These are phyloP conservation scores for Aureobasidium mangrovei DNA, from an alignment of 2,329 filamentous ascomycete species.

Conservation along the genomic window DNA sequence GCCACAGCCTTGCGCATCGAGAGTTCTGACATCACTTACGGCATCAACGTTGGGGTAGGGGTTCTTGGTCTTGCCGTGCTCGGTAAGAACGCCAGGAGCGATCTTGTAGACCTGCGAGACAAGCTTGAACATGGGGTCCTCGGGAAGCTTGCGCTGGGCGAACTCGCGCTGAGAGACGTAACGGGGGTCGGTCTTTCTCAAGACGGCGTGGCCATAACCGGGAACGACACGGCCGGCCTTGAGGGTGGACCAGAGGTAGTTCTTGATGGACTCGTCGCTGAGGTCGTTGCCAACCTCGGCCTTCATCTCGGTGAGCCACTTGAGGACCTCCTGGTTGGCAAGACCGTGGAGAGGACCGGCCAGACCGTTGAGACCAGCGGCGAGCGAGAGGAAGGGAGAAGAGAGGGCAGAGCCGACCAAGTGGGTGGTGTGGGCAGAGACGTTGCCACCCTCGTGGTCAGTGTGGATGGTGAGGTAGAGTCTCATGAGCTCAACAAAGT, in stretches of 20 bases:
- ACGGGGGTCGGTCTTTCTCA: conserved; percentile 98
- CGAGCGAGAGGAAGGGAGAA: conserved; percentile 93
- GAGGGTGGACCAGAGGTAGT: conserved; percentile 97
- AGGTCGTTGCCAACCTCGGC: conserved; percentile 85
- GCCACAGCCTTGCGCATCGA: not conserved
- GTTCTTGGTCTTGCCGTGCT: conserved; percentile 99
- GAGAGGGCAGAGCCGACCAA: conserved; percentile 92
- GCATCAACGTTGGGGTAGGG: conserved; percentile 98
- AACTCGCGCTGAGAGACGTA: conserved; percentile 98
- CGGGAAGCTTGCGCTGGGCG: conserved; percentile 82
- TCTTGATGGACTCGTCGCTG: conserved; percentile 90
- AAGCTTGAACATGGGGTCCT: conserved; percentile 99
- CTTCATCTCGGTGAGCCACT: conserved; percentile 99
- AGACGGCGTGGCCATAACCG: conserved; percentile 96
- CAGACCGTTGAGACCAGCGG: conserved; percentile 95
- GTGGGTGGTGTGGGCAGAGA: conserved; percentile 97
- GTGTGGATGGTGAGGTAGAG: conserved; percentile 99
- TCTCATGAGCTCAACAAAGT: conserved; percentile 97
- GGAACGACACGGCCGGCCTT: conserved; percentile 94
- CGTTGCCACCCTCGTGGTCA: conserved; percentile 98
- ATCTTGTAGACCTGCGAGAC: conserved; percentile 99
- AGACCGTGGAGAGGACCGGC: conserved; percentile 97
- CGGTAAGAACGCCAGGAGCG: conserved; percentile 89
- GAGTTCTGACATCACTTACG: conserved; percentile 28
- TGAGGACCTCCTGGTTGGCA: conserved; percentile 98